Conservation (phyloP, 2,329 filamentous ascomycete genomes). For the Diplodia sapinea region DNA sequence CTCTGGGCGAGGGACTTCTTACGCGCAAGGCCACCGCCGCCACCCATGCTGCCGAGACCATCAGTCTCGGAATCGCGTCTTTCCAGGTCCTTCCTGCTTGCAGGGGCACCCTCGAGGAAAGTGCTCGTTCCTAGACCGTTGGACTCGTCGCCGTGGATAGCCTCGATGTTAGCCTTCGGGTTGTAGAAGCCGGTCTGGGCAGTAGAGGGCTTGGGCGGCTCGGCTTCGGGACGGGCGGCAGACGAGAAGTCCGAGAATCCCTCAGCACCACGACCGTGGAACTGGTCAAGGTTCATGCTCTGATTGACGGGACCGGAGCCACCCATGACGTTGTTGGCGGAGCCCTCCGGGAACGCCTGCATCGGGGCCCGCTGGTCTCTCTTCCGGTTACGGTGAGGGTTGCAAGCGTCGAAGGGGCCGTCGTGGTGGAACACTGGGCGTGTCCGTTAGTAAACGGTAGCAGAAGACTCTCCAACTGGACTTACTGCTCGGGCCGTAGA, state of each 20-base stretch:
- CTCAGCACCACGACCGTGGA: constrained; percentile 85
- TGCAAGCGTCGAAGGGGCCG: constrained; percentile 94
- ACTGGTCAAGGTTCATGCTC: constrained; percentile 82
- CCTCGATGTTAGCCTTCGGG: constrained; percentile 59
- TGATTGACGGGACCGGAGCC: constrained; percentile 84
- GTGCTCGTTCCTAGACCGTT: constrained; percentile 90
- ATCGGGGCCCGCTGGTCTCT: constrained; percentile 85
- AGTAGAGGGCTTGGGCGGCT: constrained; percentile 38
- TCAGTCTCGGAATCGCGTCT: constrained; percentile 74
- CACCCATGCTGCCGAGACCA: constrained; percentile 47
- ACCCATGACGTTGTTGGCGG: constrained; percentile 88
- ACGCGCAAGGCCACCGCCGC: constrained; percentile 67
- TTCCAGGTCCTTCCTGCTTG: constrained; percentile 78
- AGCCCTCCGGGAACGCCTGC: constrained; percentile 93
- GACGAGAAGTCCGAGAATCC: constrained; percentile 80
- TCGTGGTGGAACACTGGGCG: constrained; percentile 90
- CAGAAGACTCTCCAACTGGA: constrained; percentile 38
- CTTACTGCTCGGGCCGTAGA: constrained; percentile 90
- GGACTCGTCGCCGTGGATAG: constrained; percentile 82
- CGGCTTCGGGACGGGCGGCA: constrained; percentile 27
- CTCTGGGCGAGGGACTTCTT: constrained; percentile 96
- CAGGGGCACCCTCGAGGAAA: constrained; percentile 92
- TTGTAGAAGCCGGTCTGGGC: constrained; percentile 48
- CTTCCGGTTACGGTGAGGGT: constrained; percentile 89
- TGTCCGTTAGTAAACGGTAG: constrained; percentile 26